Evolutionary conservation across 805 yeast species (phyloP).

Genomic region (Tetrapisispora phaffii): DNA sequence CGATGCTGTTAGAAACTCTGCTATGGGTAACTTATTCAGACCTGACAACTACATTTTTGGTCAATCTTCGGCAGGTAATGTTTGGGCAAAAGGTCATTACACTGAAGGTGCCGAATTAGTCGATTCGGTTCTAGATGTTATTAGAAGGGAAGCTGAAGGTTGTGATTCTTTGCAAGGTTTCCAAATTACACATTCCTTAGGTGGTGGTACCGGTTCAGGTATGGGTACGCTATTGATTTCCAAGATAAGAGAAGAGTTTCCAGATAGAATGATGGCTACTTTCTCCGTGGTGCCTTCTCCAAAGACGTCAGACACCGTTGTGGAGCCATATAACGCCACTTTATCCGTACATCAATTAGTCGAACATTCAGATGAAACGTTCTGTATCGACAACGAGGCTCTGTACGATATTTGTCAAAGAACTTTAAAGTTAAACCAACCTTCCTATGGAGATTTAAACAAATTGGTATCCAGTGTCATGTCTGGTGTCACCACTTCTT

Average conservation of each 20-base stretch:
- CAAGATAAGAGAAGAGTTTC: constrained; percentile 82
- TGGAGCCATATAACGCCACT: constrained; percentile 91
- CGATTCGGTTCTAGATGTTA: constrained; percentile 79
- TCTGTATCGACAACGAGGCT: constrained; percentile 93
- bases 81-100: constrained; percentile 96
- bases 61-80: constrained; percentile 88
- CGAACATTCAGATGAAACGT: constrained; percentile 85
- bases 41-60: constrained; percentile 88
- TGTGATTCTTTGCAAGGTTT: constrained; percentile 91
- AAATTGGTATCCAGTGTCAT: constrained; percentile 78
- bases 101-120: constrained; percentile 94
- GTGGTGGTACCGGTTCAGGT: constrained; percentile 96
- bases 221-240: constrained; percentile 85
- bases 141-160: constrained; percentile 89
- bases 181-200: constrained; percentile 75
- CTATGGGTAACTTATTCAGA: constrained; percentile 78
- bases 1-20: constrained; percentile 70
- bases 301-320: constrained; percentile 84
- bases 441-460: constrained; percentile 71
- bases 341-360: constrained; percentile 84
- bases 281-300: constrained; percentile 91
- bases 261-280: constrained; percentile 94
- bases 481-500: constrained; percentile 91
- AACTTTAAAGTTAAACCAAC: constrained; percentile 72
- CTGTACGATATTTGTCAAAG: constrained; percentile 80